phyloP scores from a whole-genome alignment of 257 asterid genomes.

The Ehretia macrophylla region DNA sequence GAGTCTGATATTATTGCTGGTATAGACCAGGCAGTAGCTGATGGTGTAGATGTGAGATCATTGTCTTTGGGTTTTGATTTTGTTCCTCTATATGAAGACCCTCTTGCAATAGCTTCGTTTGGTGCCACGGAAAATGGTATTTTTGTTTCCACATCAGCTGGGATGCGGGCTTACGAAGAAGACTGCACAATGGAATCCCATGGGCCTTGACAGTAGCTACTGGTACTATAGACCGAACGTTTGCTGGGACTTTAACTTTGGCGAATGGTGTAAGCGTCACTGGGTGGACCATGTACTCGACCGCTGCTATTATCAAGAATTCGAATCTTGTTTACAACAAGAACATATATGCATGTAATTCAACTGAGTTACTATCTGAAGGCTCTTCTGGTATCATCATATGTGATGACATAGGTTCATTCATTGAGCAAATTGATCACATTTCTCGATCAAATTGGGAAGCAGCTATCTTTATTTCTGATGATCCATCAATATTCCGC shows the following conservation, averaged over 20 bases:
- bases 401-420: constrained; percentile 11
- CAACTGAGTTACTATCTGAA: constrained; percentile 8
- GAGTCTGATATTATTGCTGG: constrained; percentile 51
- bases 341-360: constrained; percentile 24
- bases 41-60: constrained; percentile 43
- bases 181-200: constrained; percentile 32
- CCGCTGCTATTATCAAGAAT: constrained; percentile 5
- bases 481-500: background rate
- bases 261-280: constrained; percentile 25
- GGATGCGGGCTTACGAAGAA: constrained; percentile 10
- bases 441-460: background rate
- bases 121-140: constrained; percentile 41
- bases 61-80: constrained; percentile 26
- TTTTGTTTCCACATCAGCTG: constrained; percentile 34
- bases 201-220: constrained; percentile 35
- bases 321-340: constrained; percentile 21
- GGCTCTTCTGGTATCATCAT: constrained; percentile 13
- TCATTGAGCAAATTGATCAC: background rate
- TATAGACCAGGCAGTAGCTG: constrained; percentile 45
- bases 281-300: constrained; percentile 34
- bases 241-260: constrained; percentile 29
- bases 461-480: background rate
- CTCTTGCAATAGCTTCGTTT: constrained; percentile 34
- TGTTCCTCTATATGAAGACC: constrained; percentile 28
- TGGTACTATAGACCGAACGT: constrained; percentile 31